These are phyloP conservation scores for Podospora pseudopauciseta DNA, from an alignment of 495 filamentous ascomycete species.

Conservation along the genomic window DNA sequence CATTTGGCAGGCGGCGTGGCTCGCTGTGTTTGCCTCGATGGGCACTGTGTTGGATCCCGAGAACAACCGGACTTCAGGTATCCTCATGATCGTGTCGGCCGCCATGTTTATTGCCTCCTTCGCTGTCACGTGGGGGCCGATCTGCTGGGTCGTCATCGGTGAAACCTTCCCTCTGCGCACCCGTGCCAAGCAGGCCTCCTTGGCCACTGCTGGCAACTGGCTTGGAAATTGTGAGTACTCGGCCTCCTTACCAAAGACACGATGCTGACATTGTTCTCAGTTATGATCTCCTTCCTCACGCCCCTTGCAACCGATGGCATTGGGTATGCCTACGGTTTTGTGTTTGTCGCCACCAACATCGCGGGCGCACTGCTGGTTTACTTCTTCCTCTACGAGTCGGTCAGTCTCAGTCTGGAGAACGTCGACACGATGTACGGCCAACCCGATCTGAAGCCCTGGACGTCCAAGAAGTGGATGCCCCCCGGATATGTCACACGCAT, in stretches of 20 bases:
- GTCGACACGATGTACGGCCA: slow-evolving; percentile 69
- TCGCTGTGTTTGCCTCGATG: slow-evolving; percentile 65
- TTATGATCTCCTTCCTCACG: slow-evolving; percentile 80
- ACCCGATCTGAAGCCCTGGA: slow-evolving; percentile 61
- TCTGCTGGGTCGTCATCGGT: slow-evolving; percentile 69
- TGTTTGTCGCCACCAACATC: slow-evolving; percentile 71
- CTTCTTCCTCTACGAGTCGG: slow-evolving; percentile 74
- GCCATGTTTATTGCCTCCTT: slow-evolving; percentile 62
- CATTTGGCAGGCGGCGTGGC: slow-evolving; percentile 63
- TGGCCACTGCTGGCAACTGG: slow-evolving; percentile 77
- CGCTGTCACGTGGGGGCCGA: slow-evolving; percentile 75
- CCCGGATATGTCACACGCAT: slow-evolving; percentile 39
- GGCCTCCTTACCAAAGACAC: not conserved
- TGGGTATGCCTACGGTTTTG: slow-evolving; percentile 71
- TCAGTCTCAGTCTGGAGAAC: slow-evolving; percentile 68
- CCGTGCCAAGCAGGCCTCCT: slow-evolving; percentile 64
- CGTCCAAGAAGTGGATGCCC: slow-evolving; percentile 57
- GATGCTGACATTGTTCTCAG: slow-evolving; percentile 6
- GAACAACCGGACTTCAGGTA: slow-evolving; percentile 52
- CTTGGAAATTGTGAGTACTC: slow-evolving; percentile 58
- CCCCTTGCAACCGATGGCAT: slow-evolving; percentile 69
- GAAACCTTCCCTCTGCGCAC: slow-evolving; percentile 75
- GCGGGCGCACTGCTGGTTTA: slow-evolving; percentile 63
- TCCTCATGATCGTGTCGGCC: slow-evolving; percentile 71
- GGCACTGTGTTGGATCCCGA: slow-evolving; percentile 46